phyloP scores from a whole-genome alignment of 495 filamentous ascomycete genomes.

The Penicillium arizonense region DNA sequence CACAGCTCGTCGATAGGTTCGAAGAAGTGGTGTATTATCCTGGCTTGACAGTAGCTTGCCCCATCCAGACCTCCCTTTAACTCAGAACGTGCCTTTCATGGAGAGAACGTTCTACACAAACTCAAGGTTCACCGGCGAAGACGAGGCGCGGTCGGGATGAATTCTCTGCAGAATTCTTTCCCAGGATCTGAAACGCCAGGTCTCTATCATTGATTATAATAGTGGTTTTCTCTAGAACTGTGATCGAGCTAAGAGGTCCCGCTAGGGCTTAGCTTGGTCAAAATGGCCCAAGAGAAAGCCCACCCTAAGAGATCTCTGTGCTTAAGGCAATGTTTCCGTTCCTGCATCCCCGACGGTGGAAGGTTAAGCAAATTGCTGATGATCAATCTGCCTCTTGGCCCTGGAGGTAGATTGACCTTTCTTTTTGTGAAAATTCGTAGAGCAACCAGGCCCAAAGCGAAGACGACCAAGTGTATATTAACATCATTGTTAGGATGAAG shows the following conservation, averaged over 20 bases:
- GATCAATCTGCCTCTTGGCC: conserved; percentile 41
- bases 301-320: conserved; percentile 52
- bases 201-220: conserved; percentile 46
- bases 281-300: neutral
- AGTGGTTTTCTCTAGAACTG: conserved; percentile 43
- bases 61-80: conserved; percentile 15
- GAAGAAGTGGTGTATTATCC: conserved; percentile 28
- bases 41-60: conserved; percentile 21
- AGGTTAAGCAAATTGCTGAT: conserved; percentile 50
- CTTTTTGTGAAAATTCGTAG: too few species aligned
- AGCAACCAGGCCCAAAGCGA: too few species aligned
- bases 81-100: neutral
- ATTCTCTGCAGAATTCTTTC: conserved; percentile 40
- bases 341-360: conserved; percentile 35
- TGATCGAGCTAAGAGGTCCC: conserved; percentile 49
- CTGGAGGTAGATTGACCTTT: conserved; percentile 36
- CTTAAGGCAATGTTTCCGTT: conserved; percentile 49
- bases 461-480: too few species aligned
- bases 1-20: conserved; percentile 34
- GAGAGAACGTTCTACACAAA: neutral
- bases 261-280: neutral
- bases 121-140: conserved; percentile 35
- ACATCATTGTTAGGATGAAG: too few species aligned
- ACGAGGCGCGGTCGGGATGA: conserved; percentile 37
- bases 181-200: conserved; percentile 41